Conservation (phyloP, 257 asterid genomes). For the Gentiana straminea region DNA sequence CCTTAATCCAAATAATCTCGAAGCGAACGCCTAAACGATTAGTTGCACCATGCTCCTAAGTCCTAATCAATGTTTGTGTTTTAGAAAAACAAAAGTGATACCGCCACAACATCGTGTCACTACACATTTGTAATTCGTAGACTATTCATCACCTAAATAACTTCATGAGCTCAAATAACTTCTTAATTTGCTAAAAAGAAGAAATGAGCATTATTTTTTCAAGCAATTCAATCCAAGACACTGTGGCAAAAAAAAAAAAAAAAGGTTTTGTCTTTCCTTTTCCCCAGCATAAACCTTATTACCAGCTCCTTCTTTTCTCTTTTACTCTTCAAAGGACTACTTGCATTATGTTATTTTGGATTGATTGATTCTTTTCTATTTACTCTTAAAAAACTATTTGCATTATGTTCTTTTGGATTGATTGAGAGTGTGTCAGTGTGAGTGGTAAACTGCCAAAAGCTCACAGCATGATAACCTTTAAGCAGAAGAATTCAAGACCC, state of each 20-base stretch:
- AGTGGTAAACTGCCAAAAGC: slow-evolving; percentile 19
- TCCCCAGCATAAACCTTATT: slow-evolving; percentile 10
- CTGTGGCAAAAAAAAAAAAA: not conserved
- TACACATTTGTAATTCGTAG: too few species aligned
- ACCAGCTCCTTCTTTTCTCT: slow-evolving; percentile 9
- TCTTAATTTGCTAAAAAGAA: too few species aligned
- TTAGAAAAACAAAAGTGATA: slow-evolving; percentile 12
- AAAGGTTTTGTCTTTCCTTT: slow-evolving; percentile 6
- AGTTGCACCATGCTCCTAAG: too few species aligned
- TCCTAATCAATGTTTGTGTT: too few species aligned
- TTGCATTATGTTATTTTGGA: slow-evolving; percentile 9
- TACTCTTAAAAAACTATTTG: slow-evolving; percentile 17
- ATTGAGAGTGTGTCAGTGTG: slow-evolving; percentile 24
- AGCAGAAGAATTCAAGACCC: too few species aligned
- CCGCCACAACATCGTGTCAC: too few species aligned
- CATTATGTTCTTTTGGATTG: slow-evolving; percentile 8
- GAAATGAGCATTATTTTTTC: slow-evolving; percentile 2
- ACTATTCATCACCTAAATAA: too few species aligned
- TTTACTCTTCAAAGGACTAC: slow-evolving; percentile 16
- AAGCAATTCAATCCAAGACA: not conserved
- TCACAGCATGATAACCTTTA: not conserved
- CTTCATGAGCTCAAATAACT: too few species aligned
- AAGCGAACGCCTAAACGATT: too few species aligned
- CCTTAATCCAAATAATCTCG: slow-evolving; percentile 12
- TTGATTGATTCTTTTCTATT: slow-evolving; percentile 4